Evolutionary conservation across 768 basidiomycete species (phyloP).

Genomic region (Sarcodon aspratus): DNA sequence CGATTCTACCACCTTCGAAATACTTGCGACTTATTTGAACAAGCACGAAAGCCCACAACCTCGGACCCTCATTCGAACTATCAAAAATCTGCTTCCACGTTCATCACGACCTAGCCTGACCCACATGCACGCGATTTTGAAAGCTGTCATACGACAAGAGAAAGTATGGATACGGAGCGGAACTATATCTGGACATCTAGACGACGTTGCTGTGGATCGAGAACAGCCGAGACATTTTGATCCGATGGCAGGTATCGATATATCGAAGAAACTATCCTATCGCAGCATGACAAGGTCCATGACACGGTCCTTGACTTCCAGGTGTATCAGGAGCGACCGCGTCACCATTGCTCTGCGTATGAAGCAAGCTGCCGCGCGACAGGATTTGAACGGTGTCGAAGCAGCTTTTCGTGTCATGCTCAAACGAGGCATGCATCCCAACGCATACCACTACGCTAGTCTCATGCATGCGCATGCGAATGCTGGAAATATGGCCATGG

Average conservation of each 20-base stretch:
- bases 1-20: slow-evolving; percentile 41
- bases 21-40: slow-evolving; percentile 42
- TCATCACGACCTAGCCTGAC: slow-evolving; percentile 36
- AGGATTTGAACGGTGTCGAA: slow-evolving; percentile 35
- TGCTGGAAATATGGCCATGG: slow-evolving; percentile 46
- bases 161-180: slow-evolving; percentile 30
- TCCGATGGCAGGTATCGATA: slow-evolving; percentile 34
- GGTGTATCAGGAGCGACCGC: slow-evolving; percentile 42
- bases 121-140: slow-evolving; percentile 46
- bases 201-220: slow-evolving; percentile 1
- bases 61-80: slow-evolving; percentile 31
- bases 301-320: slow-evolving; percentile 32
- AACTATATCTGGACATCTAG: slow-evolving; percentile 10
- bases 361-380: slow-evolving; percentile 43
- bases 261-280: slow-evolving; percentile 20
- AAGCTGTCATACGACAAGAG: slow-evolving; percentile 39
- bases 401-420: slow-evolving; percentile 48
- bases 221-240: slow-evolving; percentile 13
- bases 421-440: slow-evolving; percentile 59
- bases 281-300: slow-evolving; percentile 26
- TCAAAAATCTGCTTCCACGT: slow-evolving; percentile 33
- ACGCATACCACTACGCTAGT: slow-evolving; percentile 60
- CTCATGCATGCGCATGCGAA: slow-evolving; percentile 66
- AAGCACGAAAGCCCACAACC: slow-evolving; percentile 31
- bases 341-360: slow-evolving; percentile 53